phyloP scores from a whole-genome alignment of 805 yeast species.

The Hanseniaspora mollemarum region DNA sequence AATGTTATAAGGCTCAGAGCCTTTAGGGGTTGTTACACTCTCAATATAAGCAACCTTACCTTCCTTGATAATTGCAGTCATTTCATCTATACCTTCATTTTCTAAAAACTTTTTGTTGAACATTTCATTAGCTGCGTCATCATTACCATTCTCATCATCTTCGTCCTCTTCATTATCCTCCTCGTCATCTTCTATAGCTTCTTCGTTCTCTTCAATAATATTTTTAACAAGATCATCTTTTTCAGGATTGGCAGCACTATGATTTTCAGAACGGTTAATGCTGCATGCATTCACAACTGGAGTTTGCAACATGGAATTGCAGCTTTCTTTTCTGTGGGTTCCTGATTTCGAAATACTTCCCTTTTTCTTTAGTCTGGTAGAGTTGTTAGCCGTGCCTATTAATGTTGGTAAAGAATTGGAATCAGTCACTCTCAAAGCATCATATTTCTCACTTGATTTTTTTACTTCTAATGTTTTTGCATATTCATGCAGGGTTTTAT shows the following conservation, averaged over 20 bases:
- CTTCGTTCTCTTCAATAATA: not conserved
- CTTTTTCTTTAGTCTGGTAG: not conserved
- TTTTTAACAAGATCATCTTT: not conserved
- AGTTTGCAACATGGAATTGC: too few species aligned
- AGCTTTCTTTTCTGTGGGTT: not conserved
- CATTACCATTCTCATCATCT: constrained; percentile 15
- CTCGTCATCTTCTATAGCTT: constrained; percentile 15
- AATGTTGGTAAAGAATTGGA: constrained; percentile 11
- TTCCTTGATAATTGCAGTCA: constrained; percentile 19
- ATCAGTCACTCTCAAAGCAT: constrained; percentile 15
- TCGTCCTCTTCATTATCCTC: constrained; percentile 19
- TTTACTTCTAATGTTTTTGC: constrained; percentile 16
- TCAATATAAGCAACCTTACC: constrained; percentile 16
- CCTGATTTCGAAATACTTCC: not conserved
- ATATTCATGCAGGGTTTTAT: constrained; percentile 25
- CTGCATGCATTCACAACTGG: not conserved
- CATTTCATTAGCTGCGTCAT: constrained; percentile 22
- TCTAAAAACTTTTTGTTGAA: constrained; percentile 30
- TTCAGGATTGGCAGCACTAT: not conserved
- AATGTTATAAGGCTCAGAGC: not conserved
- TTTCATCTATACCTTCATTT: constrained; percentile 33
- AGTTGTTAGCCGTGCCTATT: constrained; percentile 10
- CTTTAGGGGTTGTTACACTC: constrained; percentile 5
- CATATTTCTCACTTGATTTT: constrained; percentile 14
- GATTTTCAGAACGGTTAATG: not conserved